Evolutionary conservation across 176 grass and related monocot species (phyloP).

Genomic region (Rhynchospora pubera): DNA sequence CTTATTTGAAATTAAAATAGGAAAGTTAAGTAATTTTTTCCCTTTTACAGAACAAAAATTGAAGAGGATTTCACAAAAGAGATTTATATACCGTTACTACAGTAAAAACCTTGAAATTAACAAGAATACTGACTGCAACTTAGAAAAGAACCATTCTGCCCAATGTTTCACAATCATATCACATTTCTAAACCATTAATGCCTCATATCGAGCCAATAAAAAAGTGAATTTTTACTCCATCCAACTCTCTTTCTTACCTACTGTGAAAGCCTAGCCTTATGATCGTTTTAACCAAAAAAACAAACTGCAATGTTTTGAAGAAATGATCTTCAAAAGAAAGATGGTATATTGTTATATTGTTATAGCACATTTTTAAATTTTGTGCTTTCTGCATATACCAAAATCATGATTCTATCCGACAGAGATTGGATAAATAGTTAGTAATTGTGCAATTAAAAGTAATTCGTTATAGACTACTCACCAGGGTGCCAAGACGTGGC

Average conservation of each 20-base stretch:
- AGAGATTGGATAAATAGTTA: neutral
- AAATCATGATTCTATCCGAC: neutral
- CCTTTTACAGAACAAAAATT: neutral
- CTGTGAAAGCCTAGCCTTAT: neutral
- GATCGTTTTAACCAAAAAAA: neutral
- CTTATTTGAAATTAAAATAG: constrained; percentile 24
- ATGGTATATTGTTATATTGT: neutral
- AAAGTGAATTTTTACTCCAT: neutral
- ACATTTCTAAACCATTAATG: neutral
- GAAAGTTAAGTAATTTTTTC: neutral
- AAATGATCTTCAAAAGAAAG: neutral
- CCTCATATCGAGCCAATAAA: neutral
- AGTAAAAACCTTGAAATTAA: neutral
- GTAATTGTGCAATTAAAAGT: neutral
- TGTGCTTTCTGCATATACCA: neutral
- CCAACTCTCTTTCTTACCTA: neutral
- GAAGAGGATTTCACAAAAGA: neutral
- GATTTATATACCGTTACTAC: neutral
- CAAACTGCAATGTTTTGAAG: neutral
- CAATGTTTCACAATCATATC: neutral
- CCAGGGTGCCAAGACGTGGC: constrained; percentile 78
- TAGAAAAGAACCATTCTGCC: neutral
- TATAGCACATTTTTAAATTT: neutral
- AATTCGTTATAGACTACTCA: constrained; percentile 13
- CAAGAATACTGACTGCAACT: neutral